Evolutionary conservation across 1,284 basidiomycete species (phyloP), one percentile per base, ranked within the genome.

Genomic region (Vanrija pseudolonga): DNA sequence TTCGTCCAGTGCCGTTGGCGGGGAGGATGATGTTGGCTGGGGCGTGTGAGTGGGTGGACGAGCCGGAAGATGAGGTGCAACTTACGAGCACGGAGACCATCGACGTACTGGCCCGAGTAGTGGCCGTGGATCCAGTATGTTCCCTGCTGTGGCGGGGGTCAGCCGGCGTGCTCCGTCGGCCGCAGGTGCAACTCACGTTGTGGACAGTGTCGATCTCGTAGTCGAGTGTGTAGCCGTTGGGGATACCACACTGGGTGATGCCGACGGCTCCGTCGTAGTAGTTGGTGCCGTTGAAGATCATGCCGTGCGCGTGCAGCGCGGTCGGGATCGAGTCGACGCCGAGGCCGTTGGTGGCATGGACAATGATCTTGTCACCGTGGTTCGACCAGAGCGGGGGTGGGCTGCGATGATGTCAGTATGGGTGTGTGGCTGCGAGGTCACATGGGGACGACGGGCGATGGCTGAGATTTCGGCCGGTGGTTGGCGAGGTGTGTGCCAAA

Each of bases 241-340:
- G 93, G 32, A 95, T 90, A 37, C 89, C 88, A 68, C 93, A 97
- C 79, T 96, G 90, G 1, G 87, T 84, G 46, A 93, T 83, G 11
- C 82, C 84, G 40, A 83, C 76, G 1, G 94, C 91, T 39, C 94
- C 94, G 73, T 98, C 94, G 78, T 85, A 87, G 85, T 89, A 94
- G 36, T 83, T 83, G 0, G 87, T 83, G 11, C 82, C 81, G 75
- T 92, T 93, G 80, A 95, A 93, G 78, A 85, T 91, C 87, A 94
- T 90, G 62, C 93, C 93, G 77, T 97, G 90, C 65, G 90, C 86
- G 72, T 94, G 90, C 7, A 77, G 61, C 2, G 71, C 64, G 8
- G 76, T 76, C 5, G 70, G 77, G 4, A 86, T 82, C 0, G 83
- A 80, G 2, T 83, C 78, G 23, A 78, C 69, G 45, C 86, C 83